Conservation (phyloP, 495 filamentous ascomycete species). For the Aspergillus ellipticus region DNA sequence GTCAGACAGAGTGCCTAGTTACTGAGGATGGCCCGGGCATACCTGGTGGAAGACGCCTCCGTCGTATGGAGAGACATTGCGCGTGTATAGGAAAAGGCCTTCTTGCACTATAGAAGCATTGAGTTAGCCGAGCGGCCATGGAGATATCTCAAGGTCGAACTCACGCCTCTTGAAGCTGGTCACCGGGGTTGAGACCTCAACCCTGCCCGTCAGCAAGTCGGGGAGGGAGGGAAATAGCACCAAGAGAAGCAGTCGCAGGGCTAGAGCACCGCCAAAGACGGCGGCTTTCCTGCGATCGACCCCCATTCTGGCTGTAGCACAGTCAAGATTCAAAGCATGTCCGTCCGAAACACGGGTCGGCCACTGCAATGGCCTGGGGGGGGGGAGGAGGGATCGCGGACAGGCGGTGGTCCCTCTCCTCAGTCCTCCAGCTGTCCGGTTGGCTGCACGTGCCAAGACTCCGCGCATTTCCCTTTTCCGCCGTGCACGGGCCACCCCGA, state of each 20-base stretch:
- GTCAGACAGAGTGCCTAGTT: conserved; percentile 1
- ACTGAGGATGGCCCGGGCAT: conserved; percentile 8
- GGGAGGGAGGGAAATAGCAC: conserved; percentile 79
- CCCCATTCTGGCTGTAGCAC: conserved; percentile 39
- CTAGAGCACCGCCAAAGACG: conserved; percentile 72
- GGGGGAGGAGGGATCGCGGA: not conserved
- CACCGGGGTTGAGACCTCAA: conserved; percentile 94
- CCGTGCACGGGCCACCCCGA: conserved; percentile 37
- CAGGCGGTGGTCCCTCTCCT: not conserved
- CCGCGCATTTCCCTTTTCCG: conserved; percentile 25
- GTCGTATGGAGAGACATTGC: conserved; percentile 96
- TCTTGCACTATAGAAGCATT: conserved; percentile 70
- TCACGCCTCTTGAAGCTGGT: conserved; percentile 96
- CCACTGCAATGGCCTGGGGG: not conserved
- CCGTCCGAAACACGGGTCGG: not conserved
- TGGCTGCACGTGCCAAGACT: conserved; percentile 23
- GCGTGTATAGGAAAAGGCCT: conserved; percentile 90
- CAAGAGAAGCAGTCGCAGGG: conserved; percentile 76
- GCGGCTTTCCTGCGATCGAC: conserved; percentile 71
- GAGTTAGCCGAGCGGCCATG: not conserved
- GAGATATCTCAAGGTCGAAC: conserved; percentile 17
- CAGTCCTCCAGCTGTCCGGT: conserved; percentile 23
- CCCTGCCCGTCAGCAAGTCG: conserved; percentile 80
- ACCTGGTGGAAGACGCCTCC: conserved; percentile 96
- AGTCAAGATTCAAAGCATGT: conserved; percentile 10